A percentile compares a stretch with the other conserved stretches of the same genome.
Conservation (phyloP, 1,284 basidiomycete species). For the Sporisorium sorghi region DNA sequence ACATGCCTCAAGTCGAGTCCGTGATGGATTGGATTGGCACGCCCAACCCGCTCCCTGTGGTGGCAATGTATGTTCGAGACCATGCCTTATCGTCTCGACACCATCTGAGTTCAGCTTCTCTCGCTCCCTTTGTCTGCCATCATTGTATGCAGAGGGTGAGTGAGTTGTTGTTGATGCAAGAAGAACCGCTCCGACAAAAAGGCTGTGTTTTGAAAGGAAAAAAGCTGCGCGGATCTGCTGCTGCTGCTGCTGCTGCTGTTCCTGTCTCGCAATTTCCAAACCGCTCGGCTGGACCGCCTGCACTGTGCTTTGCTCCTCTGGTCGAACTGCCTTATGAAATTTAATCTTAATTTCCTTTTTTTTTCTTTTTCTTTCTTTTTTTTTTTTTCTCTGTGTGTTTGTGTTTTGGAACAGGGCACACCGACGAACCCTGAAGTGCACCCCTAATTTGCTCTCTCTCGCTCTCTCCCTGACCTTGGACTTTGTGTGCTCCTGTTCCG, state of each 20-base stretch:
- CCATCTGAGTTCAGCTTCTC: too few relatives aligned
- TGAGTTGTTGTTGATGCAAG: neutral
- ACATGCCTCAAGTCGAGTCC: neutral
- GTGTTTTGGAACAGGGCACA: neutral
- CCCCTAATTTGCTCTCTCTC: neutral
- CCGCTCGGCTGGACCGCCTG: neutral
- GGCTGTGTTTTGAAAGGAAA: neutral
- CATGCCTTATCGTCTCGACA: neutral
- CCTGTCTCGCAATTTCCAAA: neutral
- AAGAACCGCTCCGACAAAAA: neutral
- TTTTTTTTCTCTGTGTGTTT: too few relatives aligned
- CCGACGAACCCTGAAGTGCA: neutral
- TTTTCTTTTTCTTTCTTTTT: neutral
- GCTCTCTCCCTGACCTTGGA: neutral
- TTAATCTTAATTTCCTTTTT: neutral
- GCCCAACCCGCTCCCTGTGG: too few relatives aligned
- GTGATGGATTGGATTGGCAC: neutral
- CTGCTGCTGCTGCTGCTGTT: neutral
- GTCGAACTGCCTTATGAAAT: neutral
- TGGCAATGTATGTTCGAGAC: too few relatives aligned
- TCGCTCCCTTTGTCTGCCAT: too few relatives aligned
- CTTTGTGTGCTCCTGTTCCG: neutral
- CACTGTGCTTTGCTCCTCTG: neutral
- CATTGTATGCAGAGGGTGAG: neutral
- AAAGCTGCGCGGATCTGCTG: too few relatives aligned